These are phyloP conservation scores for Solanum clarkiae DNA, from an alignment of 257 asterid genomes.

Conservation along the genomic window DNA sequence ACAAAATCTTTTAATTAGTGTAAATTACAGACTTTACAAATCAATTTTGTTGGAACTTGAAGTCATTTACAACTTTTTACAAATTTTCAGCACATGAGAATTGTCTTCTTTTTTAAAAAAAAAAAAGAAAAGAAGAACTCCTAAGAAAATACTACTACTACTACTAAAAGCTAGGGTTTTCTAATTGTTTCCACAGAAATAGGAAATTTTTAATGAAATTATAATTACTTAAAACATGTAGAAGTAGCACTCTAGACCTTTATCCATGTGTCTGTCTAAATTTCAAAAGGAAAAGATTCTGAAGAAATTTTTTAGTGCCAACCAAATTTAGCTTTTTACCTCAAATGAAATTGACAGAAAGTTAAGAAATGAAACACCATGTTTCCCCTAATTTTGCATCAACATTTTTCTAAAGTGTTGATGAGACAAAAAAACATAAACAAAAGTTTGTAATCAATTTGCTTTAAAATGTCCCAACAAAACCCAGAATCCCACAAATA, in stretches of 20 bases:
- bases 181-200: background rate
- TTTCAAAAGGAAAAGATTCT: background rate
- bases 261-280: background rate
- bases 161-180: background rate
- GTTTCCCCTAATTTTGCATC: background rate
- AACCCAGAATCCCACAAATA: too few species aligned
- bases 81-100: background rate
- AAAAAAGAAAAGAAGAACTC: background rate
- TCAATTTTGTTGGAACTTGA: conserved; percentile 10
- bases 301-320: background rate
- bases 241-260: background rate
- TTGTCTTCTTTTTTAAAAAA: background rate
- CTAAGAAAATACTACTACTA: background rate
- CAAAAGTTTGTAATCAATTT: background rate
- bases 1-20: background rate
- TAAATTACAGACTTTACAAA: background rate
- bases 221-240: background rate
- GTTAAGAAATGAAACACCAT: background rate
- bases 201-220: background rate
- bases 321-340: background rate
- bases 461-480: background rate
- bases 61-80: background rate
- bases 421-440: background rate
- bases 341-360: background rate
- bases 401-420: background rate